Base-by-base conservation (phyloP, 1,284 basidiomycete species). In the Moesziomyces sp. region DNA sequence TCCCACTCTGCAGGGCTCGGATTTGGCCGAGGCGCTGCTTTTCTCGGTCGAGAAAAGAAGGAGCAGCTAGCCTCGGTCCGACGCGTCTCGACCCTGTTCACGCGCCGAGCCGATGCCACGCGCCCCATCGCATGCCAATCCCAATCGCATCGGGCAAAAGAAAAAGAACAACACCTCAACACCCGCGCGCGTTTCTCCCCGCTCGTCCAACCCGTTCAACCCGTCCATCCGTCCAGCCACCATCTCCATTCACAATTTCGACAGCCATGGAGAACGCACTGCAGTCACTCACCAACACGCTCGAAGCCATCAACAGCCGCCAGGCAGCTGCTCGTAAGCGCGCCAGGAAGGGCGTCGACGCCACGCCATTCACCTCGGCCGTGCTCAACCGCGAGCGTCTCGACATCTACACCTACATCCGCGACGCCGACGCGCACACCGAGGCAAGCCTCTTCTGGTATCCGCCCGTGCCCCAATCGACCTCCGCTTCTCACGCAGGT, bases 331-430 rank as follows among this genome's bases (percentile, higher is more conserved):
- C 63, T 9, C 65, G 66, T 52, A 74, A 67, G 45, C 62, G 67
- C 28, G 63, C 60, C 23, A 59, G 57, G 34, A 73, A 53, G 54
- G 73, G 62, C n/a, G 44, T 35, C 51, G 46, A 69, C 26, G 55
- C 67, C 18, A 69, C 68, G 5, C 80, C 77, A 18, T 82, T 82
- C 63, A 79, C 81, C 38, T 61, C 74, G 46, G 79, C 80, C 30
- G 67, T 81, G 43, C 64, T 83, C 56, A 81, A 82, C 46, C 70
- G 77, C 38, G 60, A 65, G 38, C 49, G 63, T 4, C 54, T 77
- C 43, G 79, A 81, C 26, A 77, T 83, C 48, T 52, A 77, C 28
- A 74, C 74, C 45, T 79, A 77, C 76, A 83, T 83, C 40, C 74
- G 81, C 43, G 81, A 83, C 45, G 77, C 80, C 40, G 80, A 83